A percentile compares a stretch with the other conserved stretches of the same genome.
phyloP scores from a whole-genome alignment of 2,329 filamentous ascomycete species.

The Beauveria caledonica region DNA sequence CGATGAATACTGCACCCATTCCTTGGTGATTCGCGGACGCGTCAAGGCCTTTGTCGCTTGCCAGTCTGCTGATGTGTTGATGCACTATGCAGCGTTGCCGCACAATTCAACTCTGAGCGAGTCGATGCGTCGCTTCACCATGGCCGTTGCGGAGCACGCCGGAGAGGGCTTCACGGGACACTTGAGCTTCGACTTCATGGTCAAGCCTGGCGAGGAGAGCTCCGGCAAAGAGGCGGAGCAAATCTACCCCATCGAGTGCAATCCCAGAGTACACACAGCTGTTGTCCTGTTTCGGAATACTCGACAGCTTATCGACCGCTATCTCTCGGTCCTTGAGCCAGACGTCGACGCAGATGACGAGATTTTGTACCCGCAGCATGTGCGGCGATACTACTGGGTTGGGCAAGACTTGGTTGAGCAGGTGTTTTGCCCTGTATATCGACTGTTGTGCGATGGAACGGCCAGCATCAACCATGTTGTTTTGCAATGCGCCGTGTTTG shows the following conservation, averaged over 20 bases:
- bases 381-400: slow-evolving; percentile 49
- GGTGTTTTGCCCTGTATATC: slow-evolving; percentile 37
- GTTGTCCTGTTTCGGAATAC: slow-evolving; percentile 49
- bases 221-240: background rate
- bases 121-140: slow-evolving; percentile 59
- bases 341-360: slow-evolving; percentile 18
- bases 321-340: slow-evolving; percentile 38
- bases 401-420: slow-evolving; percentile 54
- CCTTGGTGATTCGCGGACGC: slow-evolving; percentile 55
- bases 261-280: slow-evolving; percentile 61
- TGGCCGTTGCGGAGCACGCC: slow-evolving; percentile 42
- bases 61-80: slow-evolving; percentile 51
- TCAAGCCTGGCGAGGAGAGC: background rate
- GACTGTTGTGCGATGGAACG: slow-evolving; percentile 15
- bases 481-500: slow-evolving; percentile 20
- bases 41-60: slow-evolving; percentile 62
- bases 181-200: slow-evolving; percentile 29
- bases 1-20: slow-evolving; percentile 63
- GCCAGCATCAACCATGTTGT: slow-evolving; percentile 17
- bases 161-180: slow-evolving; percentile 56
- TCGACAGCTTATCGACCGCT: slow-evolving; percentile 40
- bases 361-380: slow-evolving; percentile 11
- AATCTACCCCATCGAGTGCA: slow-evolving; percentile 63
- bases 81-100: slow-evolving; percentile 58
- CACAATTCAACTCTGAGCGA: slow-evolving; percentile 42